Percentiles rank a stretch among this genome's conserved stretches.
These are phyloP conservation scores for Neofusicoccum parvum DNA, from an alignment of 2,329 filamentous ascomycete species.

Conservation along the genomic window DNA sequence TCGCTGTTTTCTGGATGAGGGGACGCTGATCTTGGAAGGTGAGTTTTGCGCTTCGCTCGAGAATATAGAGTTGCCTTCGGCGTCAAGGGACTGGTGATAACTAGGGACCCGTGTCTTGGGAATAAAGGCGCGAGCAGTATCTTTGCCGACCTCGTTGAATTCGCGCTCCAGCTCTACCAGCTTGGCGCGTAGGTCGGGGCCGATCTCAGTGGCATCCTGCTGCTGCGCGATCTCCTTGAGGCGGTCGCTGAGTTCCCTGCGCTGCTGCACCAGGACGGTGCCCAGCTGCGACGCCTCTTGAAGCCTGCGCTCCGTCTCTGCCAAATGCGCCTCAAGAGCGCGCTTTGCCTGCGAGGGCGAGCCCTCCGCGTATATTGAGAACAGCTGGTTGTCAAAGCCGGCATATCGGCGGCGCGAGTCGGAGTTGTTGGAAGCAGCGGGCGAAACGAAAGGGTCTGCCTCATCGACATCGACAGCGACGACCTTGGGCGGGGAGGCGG, in stretches of 20 bases:
- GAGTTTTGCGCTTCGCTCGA: slow-evolving; percentile 82
- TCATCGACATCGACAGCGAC: slow-evolving; percentile 41
- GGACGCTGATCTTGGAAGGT: slow-evolving; percentile 84
- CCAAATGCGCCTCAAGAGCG: slow-evolving; percentile 85
- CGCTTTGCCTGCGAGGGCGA: slow-evolving; percentile 87
- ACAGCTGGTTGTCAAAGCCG: slow-evolving; percentile 77
- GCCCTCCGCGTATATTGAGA: slow-evolving; percentile 72
- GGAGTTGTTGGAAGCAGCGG: slow-evolving; percentile 31
- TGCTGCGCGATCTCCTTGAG: slow-evolving; percentile 82
- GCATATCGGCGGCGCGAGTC: slow-evolving; percentile 69
- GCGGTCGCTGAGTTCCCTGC: slow-evolving; percentile 77
- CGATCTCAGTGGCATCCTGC: slow-evolving; percentile 70
- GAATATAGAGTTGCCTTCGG: slow-evolving; percentile 54
- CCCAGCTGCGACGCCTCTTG: slow-evolving; percentile 90
- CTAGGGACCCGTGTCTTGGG: slow-evolving; percentile 78
- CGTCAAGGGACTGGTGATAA: slow-evolving; percentile 34
- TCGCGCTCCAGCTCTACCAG: slow-evolving; percentile 88
- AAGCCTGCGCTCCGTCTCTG: slow-evolving; percentile 87
- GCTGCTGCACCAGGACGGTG: slow-evolving; percentile 83
- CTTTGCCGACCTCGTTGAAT: slow-evolving; percentile 89
- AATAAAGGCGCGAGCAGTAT: slow-evolving; percentile 85
- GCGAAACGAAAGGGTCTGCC: slow-evolving; percentile 49
- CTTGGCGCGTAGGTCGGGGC: slow-evolving; percentile 78
- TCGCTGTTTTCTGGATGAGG: slow-evolving; percentile 76
- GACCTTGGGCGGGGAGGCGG: slow-evolving; percentile 45